Evolutionary conservation across 1,139 yeast genomes (phyloP).

Genomic region (Debaryomyces robertsiae): DNA sequence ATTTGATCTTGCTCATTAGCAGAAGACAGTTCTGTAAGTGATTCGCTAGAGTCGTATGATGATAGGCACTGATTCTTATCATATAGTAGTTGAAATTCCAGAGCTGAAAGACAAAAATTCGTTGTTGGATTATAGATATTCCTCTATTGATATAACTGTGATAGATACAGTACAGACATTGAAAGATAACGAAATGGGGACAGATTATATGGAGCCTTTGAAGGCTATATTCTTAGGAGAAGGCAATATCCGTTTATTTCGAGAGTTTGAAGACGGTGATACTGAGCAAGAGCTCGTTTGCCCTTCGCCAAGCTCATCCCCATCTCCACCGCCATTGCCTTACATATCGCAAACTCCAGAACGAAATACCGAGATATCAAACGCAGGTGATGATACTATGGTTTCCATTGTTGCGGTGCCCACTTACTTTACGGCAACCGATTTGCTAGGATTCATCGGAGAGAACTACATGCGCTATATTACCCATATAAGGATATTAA

Average conservation of each 20-base stretch:
- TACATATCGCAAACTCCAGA: conserved; percentile 2
- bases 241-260: conserved; percentile 71
- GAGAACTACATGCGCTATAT: conserved; percentile 56
- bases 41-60: conserved; percentile 19
- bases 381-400: conserved; percentile 59
- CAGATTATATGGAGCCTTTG: conserved; percentile 45
- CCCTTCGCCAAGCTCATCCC: conserved; percentile 1
- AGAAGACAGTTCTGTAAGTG: not conserved
- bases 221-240: conserved; percentile 65
- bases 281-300: conserved; percentile 10
- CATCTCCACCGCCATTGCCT: not conserved
- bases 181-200: conserved; percentile 16
- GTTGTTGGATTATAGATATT: conserved; percentile 35
- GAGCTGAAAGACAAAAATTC: conserved; percentile 11
- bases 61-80: conserved; percentile 51
- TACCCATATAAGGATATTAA: conserved; percentile 72
- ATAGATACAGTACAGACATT: conserved; percentile 24
- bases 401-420: conserved; percentile 85
- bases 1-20: too few species aligned
- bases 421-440: conserved; percentile 83
- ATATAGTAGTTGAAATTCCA: conserved; percentile 34
- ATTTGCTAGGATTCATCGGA: conserved; percentile 78
- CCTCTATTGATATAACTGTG: conserved; percentile 33
- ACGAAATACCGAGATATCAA: conserved; percentile 11
- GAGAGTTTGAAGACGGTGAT: conserved; percentile 44